Percentiles rank a stretch among this genome's conserved stretches.
Evolutionary conservation across 2,329 filamentous ascomycete species (phyloP).

Genomic region (Diplodia seriata): DNA sequence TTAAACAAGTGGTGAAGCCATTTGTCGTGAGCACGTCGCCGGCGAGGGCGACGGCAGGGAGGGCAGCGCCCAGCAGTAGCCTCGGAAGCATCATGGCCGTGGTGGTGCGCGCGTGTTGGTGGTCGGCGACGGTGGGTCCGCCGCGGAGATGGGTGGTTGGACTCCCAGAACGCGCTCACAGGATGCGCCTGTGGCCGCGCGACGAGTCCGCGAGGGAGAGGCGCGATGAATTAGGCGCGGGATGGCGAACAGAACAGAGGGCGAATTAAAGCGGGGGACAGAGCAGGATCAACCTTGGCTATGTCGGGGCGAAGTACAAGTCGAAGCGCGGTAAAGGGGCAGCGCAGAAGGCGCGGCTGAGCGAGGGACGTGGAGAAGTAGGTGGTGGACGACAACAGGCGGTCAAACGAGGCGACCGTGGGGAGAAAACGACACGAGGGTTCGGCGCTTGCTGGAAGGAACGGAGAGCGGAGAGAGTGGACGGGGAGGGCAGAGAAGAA

Average conservation of each 20-base stretch:
- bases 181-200: slow-evolving; percentile 28
- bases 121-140: slow-evolving; percentile 27
- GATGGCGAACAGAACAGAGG: slow-evolving; percentile 18
- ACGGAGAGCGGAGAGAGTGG: slow-evolving; percentile 28
- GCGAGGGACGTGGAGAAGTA: slow-evolving; percentile 26
- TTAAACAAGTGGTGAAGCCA: slow-evolving; percentile 77
- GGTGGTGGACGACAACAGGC: not conserved
- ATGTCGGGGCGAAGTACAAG: slow-evolving; percentile 11
- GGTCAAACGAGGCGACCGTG: slow-evolving; percentile 30
- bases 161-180: slow-evolving; percentile 26
- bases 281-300: slow-evolving; percentile 31
- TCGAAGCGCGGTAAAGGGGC: slow-evolving; percentile 27
- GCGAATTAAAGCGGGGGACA: slow-evolving; percentile 22
- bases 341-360: slow-evolving; percentile 17
- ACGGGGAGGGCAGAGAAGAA: slow-evolving; percentile 28
- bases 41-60: slow-evolving; percentile 62
- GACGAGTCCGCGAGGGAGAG: slow-evolving; percentile 2
- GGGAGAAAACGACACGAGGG: slow-evolving; percentile 5
- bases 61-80: slow-evolving; percentile 46
- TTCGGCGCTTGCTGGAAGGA: slow-evolving; percentile 24
- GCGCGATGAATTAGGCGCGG: slow-evolving; percentile 10
- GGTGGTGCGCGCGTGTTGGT: not conserved
- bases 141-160: slow-evolving; percentile 23
- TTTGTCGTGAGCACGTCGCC: slow-evolving; percentile 78
- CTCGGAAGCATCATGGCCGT: slow-evolving; percentile 49